Evolutionary conservation across 2,329 filamentous ascomycete species (phyloP).

Genomic region (Grosmannia clavigera): DNA sequence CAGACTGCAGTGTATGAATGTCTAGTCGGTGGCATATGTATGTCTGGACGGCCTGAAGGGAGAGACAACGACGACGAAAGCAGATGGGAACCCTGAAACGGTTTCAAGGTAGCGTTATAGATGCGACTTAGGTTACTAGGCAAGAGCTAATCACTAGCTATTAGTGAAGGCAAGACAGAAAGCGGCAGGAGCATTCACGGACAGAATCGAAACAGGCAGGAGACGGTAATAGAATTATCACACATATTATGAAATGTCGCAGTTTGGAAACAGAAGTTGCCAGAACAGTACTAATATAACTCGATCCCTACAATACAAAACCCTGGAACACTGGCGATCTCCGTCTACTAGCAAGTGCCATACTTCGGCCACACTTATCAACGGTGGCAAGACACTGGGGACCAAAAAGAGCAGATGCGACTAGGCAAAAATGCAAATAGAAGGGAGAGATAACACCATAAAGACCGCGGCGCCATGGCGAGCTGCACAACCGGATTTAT

Average conservation of each 20-base stretch:
- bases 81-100: background rate
- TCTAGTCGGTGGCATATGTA: background rate
- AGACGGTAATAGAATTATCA: background rate
- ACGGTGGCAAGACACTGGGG: background rate
- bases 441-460: background rate
- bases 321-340: background rate
- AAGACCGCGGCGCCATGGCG: background rate
- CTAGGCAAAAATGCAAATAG: conserved; percentile 4
- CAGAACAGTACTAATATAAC: background rate
- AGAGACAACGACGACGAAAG: background rate
- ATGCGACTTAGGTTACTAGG: background rate
- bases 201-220: background rate
- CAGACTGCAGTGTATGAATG: background rate
- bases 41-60: background rate
- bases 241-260: background rate
- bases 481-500: background rate
- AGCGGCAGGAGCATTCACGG: background rate
- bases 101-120: too few relatives aligned
- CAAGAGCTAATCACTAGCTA: background rate
- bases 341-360: conserved; percentile 2
- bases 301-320: conserved; percentile 5
- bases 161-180: background rate
- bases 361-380: background rate
- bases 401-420: conserved; percentile 1
- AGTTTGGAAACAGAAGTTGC: background rate